phyloP scores from a whole-genome alignment of 73 alveolate species.

The Stentor coeruleus region DNA sequence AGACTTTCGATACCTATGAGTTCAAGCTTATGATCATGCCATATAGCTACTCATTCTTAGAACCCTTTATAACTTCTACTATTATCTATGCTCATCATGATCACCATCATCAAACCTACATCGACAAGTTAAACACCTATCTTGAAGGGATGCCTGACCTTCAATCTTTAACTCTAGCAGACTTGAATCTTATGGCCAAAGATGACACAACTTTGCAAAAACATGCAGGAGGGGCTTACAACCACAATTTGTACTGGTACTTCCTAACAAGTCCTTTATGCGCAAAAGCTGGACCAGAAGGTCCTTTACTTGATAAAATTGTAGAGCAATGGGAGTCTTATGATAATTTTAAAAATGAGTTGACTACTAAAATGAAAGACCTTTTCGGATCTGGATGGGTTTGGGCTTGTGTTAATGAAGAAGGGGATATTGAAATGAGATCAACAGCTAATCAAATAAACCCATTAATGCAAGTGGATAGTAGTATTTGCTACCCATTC shows the following conservation, averaged over 20 bases:
- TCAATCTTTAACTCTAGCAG: neutral
- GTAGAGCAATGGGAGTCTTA: constrained; percentile 26
- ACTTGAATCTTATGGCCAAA: neutral
- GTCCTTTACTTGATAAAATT: constrained; percentile 9
- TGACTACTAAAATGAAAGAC: neutral
- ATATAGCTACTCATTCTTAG: neutral
- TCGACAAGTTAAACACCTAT: constrained; percentile 19
- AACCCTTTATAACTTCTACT: neutral
- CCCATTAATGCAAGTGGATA: constrained; percentile 26
- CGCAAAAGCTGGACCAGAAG: neutral
- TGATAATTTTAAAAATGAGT: constrained; percentile 21
- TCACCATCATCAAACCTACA: constrained; percentile 22
- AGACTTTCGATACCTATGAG: too few relatives aligned
- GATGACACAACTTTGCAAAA: neutral
- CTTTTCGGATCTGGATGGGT: constrained; percentile 35
- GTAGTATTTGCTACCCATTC: neutral
- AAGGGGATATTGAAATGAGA: constrained; percentile 13
- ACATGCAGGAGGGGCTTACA: constrained; percentile 25
- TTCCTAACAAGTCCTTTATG: neutral
- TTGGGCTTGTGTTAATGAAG: constrained; percentile 31
- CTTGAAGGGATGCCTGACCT: neutral
- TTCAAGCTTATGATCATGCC: neutral
- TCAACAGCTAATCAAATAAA: constrained; percentile 28
- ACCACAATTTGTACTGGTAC: constrained; percentile 23
- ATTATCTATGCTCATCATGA: constrained; percentile 17